Evolutionary conservation across 2,329 filamentous ascomycete species (phyloP).

Genomic region (Eurotiales sp.): DNA sequence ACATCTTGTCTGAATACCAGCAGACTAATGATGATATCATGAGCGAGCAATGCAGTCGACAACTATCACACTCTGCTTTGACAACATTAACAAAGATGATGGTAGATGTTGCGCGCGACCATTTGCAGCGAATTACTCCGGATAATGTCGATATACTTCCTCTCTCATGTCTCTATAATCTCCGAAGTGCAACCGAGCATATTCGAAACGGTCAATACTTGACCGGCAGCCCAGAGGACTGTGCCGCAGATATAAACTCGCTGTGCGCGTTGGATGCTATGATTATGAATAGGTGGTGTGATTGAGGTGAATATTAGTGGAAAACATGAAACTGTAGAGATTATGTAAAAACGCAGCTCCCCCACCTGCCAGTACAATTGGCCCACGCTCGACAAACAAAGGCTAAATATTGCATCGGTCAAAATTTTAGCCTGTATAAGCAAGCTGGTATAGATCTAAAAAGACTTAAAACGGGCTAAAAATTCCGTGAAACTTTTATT

Average conservation of each 20-base stretch:
- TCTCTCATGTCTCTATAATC: constrained; percentile 7
- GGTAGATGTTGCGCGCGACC: constrained; percentile 6
- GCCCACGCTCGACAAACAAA: no score
- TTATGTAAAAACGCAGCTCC: no score
- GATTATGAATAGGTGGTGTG: neutral
- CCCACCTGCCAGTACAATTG: no score
- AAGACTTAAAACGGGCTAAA: no score
- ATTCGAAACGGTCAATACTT: neutral
- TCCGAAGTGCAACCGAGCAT: neutral
- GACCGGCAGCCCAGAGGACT: neutral
- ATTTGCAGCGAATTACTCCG: neutral
- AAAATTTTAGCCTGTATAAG: no score
- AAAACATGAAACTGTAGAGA: no score
- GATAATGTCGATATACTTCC: constrained; percentile 1
- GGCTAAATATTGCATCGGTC: no score
- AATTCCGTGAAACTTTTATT: no score
- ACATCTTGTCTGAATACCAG: neutral
- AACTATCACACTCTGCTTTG: neutral
- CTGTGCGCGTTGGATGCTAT: constrained; percentile 1
- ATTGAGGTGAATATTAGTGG: no score
- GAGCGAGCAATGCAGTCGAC: no score
- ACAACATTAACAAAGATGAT: constrained; percentile 6
- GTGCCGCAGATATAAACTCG: neutral
- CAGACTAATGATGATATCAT: no score
- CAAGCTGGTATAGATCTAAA: no score